phyloP scores from a whole-genome alignment of 1,139 yeast species.

The Scheffersomyces parashehatae region DNA sequence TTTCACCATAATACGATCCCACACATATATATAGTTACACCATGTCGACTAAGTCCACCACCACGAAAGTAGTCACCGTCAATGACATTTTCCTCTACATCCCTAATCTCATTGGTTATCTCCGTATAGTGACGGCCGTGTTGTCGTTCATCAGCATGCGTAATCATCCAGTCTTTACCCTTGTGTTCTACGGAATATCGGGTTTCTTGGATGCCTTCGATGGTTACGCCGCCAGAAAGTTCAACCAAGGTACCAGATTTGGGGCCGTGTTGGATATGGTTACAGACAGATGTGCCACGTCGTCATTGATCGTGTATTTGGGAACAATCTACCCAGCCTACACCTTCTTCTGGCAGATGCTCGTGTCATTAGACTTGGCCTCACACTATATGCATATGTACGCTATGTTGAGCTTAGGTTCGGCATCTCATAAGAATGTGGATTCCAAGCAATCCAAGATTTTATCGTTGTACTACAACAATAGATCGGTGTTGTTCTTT shows the following conservation, averaged over 20 bases:
- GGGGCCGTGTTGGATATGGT: conserved; percentile 99
- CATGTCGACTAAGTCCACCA: background rate
- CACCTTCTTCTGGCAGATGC: conserved; percentile 74
- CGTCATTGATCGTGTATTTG: conserved; percentile 83
- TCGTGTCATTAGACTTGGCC: conserved; percentile 86
- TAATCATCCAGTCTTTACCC: conserved; percentile 76
- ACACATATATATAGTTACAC: background rate
- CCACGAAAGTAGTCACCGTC: conserved; percentile 26
- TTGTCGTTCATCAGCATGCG: conserved; percentile 81
- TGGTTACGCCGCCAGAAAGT: conserved; percentile 92
- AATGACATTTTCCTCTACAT: conserved; percentile 69
- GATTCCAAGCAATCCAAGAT: conserved; percentile 70
- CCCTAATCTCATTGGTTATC: conserved; percentile 89
- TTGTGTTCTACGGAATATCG: conserved; percentile 77
- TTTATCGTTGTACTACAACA: conserved; percentile 82
- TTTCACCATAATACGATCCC: background rate
- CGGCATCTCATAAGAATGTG: conserved; percentile 81
- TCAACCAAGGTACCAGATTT: conserved; percentile 84
- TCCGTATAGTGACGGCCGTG: conserved; percentile 78
- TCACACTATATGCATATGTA: conserved; percentile 99
- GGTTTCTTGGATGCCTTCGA: conserved; percentile 95
- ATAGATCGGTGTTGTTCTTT: conserved; percentile 76
- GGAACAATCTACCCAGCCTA: conserved; percentile 74
- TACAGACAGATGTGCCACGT: conserved; percentile 95
- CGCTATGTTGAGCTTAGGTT: conserved; percentile 82